Conservation (phyloP, 805 yeast genomes). For the Saccharomyces eubayanus region DNA sequence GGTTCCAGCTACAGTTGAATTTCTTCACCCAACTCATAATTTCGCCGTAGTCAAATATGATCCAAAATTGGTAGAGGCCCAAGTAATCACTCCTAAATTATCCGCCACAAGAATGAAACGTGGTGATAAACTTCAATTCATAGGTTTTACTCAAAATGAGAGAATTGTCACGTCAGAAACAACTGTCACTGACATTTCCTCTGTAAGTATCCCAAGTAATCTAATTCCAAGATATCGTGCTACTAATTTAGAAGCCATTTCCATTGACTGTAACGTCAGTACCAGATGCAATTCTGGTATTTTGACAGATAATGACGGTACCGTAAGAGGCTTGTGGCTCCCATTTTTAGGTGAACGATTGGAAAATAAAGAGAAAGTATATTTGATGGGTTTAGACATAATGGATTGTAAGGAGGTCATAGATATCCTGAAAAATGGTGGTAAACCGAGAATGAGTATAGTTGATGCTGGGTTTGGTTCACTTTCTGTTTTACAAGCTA, state of each 20-base stretch:
- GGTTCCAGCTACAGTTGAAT: constrained; percentile 71
- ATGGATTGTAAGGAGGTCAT: constrained; percentile 55
- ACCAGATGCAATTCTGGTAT: constrained; percentile 76
- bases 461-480: constrained; percentile 74
- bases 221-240: constrained; percentile 76
- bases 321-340: constrained; percentile 78
- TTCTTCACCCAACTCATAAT: constrained; percentile 80
- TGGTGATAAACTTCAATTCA: constrained; percentile 69
- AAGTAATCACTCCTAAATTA: constrained; percentile 60
- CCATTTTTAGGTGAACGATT: constrained; percentile 70
- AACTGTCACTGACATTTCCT: constrained; percentile 64
- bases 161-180: constrained; percentile 70
- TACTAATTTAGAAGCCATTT: constrained; percentile 68
- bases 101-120: constrained; percentile 49
- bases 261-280: constrained; percentile 64
- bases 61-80: constrained; percentile 63
- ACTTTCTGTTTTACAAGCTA: constrained; percentile 61
- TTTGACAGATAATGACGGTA: constrained; percentile 67
- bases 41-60: constrained; percentile 80
- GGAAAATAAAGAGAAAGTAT: constrained; percentile 53
- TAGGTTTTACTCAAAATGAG: constrained; percentile 68
- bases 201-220: constrained; percentile 64
- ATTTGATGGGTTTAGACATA: constrained; percentile 70
- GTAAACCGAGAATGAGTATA: constrained; percentile 52
- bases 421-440: constrained; percentile 40